phyloP scores from a whole-genome alignment of 257 asterid species.

The Solanum clarkiae region DNA sequence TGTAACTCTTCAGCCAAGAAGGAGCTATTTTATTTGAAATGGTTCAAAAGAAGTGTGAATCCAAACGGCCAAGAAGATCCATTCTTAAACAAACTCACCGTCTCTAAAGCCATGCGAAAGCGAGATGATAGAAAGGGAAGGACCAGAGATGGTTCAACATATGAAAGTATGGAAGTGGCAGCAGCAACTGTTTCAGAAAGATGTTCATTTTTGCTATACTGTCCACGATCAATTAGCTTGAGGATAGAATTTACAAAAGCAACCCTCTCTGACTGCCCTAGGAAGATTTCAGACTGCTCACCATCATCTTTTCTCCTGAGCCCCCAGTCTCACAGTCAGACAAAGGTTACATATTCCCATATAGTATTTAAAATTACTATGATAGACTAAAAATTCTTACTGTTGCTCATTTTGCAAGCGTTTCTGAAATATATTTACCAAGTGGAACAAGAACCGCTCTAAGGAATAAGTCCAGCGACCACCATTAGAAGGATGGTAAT shows the following conservation, averaged over 20 bases:
- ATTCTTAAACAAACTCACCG: constrained; percentile 48
- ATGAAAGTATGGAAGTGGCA: constrained; percentile 87
- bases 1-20: neutral
- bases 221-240: constrained; percentile 96
- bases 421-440: constrained; percentile 66
- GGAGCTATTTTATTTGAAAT: neutral
- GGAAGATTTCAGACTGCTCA: constrained; percentile 36
- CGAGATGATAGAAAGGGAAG: constrained; percentile 86
- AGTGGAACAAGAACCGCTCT: constrained; percentile 74
- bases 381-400: constrained; percentile 35
- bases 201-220: constrained; percentile 85
- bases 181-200: constrained; percentile 95
- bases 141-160: constrained; percentile 87
- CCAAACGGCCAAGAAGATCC: neutral
- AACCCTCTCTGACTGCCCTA: constrained; percentile 65
- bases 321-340: constrained; percentile 11
- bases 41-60: neutral
- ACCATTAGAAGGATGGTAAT: constrained; percentile 99
- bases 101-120: constrained; percentile 97
- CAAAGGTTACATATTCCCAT: neutral
- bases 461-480: constrained; percentile 96
- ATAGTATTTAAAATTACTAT: neutral
- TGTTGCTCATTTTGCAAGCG: constrained; percentile 85
- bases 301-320: constrained; percentile 58
- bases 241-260: constrained; percentile 62